These are phyloP conservation scores for Gynostemma pentaphyllum DNA, from an alignment of 306 rosid genomes.

Conservation along the genomic window DNA sequence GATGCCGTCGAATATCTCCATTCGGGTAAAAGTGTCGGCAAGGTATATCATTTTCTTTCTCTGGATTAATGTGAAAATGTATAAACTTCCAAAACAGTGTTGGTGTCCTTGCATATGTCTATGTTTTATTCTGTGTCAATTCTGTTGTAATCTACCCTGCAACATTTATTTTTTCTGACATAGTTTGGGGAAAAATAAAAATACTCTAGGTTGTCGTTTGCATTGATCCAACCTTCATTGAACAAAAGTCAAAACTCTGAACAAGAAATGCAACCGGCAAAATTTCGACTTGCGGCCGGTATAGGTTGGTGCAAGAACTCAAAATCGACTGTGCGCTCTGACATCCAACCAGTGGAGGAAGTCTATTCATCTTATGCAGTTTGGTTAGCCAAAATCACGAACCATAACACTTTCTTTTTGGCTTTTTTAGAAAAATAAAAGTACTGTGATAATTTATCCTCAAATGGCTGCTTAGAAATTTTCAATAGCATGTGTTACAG, in stretches of 20 bases:
- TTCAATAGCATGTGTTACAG: not conserved
- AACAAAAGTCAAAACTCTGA: conserved; percentile 62
- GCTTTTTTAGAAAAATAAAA: not conserved
- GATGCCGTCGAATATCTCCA: conserved; percentile 95
- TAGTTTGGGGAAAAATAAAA: conserved; percentile 5
- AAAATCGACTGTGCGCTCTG: not conserved
- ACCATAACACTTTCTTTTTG: not conserved
- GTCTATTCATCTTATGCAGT: not conserved
- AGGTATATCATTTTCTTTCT: conserved; percentile 37
- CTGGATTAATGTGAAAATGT: not conserved
- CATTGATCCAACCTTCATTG: conserved; percentile 53
- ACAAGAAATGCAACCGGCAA: not conserved
- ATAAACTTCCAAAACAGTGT: not conserved
- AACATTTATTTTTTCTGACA: not conserved
- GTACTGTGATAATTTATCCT: not conserved
- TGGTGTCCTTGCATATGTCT: not conserved
- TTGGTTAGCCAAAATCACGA: not conserved
- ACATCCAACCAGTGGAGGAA: not conserved
- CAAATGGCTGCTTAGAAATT: not conserved
- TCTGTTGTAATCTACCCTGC: not conserved
- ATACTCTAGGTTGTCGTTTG: conserved; percentile 69
- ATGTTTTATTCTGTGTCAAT: not conserved
- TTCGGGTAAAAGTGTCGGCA: conserved; percentile 91
- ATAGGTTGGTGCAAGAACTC: not conserved
- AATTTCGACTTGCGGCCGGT: not conserved